Evolutionary conservation across 306 rosid genomes (phyloP).

Genomic region (Pterocarpus macrocarpus): DNA sequence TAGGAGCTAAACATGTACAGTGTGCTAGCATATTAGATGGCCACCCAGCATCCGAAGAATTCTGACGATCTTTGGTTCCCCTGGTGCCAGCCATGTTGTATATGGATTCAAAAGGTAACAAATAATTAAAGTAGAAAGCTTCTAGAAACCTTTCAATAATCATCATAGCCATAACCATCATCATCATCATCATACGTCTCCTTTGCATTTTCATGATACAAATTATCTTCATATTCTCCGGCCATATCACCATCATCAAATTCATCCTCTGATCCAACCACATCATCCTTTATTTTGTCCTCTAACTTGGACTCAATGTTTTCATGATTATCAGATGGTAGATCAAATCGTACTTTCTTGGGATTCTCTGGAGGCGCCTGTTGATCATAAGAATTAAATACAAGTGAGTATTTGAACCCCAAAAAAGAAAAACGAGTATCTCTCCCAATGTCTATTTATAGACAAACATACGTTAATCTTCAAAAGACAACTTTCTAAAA

Average conservation of each 20-base stretch:
- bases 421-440: not conserved
- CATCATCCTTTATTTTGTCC: slow-evolving; percentile 35
- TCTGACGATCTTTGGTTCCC: slow-evolving; percentile 16
- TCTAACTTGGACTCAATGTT: slow-evolving; percentile 29
- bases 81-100: slow-evolving; percentile 27
- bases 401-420: not conserved
- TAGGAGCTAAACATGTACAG: not conserved
- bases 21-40: not conserved
- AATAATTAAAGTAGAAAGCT: not conserved
- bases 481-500: not conserved
- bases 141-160: slow-evolving; percentile 14
- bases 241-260: slow-evolving; percentile 11
- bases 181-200: slow-evolving; percentile 40
- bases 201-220: slow-evolving; percentile 36
- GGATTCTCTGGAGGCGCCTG: slow-evolving; percentile 40
- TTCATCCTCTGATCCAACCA: slow-evolving; percentile 24
- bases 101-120: slow-evolving; percentile 3
- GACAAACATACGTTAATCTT: not conserved
- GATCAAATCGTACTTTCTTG: slow-evolving; percentile 49
- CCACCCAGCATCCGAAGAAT: slow-evolving; percentile 5
- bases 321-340: slow-evolving; percentile 26
- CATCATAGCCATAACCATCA: slow-evolving; percentile 37
- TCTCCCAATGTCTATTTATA: not conserved
- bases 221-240: slow-evolving; percentile 22
- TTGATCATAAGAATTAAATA: slow-evolving; percentile 6